phyloP scores from a whole-genome alignment of 2,329 filamentous ascomycete genomes.

The Ceratocystis cubensis region DNA sequence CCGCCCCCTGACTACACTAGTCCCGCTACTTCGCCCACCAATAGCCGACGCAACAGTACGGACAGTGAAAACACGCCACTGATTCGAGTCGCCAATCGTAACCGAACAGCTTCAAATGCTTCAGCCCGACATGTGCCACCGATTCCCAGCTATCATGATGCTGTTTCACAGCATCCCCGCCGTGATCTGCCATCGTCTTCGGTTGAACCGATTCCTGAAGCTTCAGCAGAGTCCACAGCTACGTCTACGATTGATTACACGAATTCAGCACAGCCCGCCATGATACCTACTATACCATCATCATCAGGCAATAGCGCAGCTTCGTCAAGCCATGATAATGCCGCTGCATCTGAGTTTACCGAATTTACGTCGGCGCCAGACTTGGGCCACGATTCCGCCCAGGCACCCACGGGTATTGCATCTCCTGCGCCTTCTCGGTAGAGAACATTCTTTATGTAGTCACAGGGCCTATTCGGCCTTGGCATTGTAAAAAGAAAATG shows the following conservation, averaged over 20 bases:
- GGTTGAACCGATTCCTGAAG: constrained; percentile 14
- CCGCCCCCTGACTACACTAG: constrained; percentile 63
- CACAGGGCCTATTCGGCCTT: not conserved
- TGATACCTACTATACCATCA: constrained; percentile 2
- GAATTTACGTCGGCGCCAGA: constrained; percentile 15
- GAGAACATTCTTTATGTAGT: not conserved
- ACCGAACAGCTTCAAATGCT: constrained; percentile 38
- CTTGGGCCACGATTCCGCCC: not conserved
- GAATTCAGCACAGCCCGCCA: not conserved
- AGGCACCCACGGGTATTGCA: not conserved
- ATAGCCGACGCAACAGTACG: constrained; percentile 44
- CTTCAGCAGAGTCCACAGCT: not conserved
- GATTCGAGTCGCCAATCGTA: constrained; percentile 39
- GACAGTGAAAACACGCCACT: constrained; percentile 45
- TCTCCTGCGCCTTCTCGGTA: constrained; percentile 10
- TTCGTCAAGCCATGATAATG: not conserved
- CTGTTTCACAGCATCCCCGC: constrained; percentile 41
- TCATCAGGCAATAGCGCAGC: not conserved
- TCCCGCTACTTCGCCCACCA: constrained; percentile 47
- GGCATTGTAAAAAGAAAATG: not conserved
- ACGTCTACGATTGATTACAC: not conserved
- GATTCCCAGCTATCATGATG: constrained; percentile 73
- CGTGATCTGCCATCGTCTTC: constrained; percentile 8
- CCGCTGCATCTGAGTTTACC: constrained; percentile 15
- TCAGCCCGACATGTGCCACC: constrained; percentile 43